Percentiles rank a stretch among this genome's conserved stretches.
Conservation (phyloP, 306 rosid species). For the Vigna mungo region DNA sequence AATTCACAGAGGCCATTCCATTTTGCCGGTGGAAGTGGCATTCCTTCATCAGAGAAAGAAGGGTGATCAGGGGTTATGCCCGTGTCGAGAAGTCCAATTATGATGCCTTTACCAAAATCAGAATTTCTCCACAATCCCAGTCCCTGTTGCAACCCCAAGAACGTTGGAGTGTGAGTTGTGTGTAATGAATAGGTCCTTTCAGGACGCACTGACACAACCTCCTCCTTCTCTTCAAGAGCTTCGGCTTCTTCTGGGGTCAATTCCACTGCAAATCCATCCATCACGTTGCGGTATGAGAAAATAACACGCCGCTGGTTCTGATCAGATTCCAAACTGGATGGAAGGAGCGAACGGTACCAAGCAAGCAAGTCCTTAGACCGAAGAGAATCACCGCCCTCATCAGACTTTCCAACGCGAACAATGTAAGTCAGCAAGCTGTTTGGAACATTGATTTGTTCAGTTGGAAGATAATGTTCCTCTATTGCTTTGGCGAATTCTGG, state of each 20-base stretch:
- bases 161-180: constrained; percentile 69
- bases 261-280: constrained; percentile 63
- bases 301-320: constrained; percentile 42
- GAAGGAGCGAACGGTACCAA: constrained; percentile 68
- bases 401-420: constrained; percentile 56
- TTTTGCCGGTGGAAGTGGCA: constrained; percentile 61
- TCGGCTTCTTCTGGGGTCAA: constrained; percentile 60
- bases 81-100: constrained; percentile 72
- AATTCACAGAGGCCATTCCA: constrained; percentile 87
- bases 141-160: constrained; percentile 64
- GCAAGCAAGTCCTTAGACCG: constrained; percentile 45
- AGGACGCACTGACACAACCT: constrained; percentile 54
- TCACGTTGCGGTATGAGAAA: constrained; percentile 54
- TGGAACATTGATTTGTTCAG: neutral
- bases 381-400: constrained; percentile 22
- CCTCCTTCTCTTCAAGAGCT: constrained; percentile 55
- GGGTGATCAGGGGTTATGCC: constrained; percentile 68
- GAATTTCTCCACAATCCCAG: constrained; percentile 61
- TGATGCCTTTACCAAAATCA: constrained; percentile 61
- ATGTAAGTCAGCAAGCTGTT: constrained; percentile 53
- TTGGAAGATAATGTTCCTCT: neutral
- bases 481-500: neutral
- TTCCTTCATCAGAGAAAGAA: constrained; percentile 57
- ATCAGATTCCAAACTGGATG: constrained; percentile 30
- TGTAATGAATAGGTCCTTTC: constrained; percentile 58